A percentile compares a stretch with the other conserved stretches of the same genome.
These are phyloP conservation scores for Arachnopeziza araneosa DNA, from an alignment of 2,329 filamentous ascomycete genomes.

Conservation along the genomic window DNA sequence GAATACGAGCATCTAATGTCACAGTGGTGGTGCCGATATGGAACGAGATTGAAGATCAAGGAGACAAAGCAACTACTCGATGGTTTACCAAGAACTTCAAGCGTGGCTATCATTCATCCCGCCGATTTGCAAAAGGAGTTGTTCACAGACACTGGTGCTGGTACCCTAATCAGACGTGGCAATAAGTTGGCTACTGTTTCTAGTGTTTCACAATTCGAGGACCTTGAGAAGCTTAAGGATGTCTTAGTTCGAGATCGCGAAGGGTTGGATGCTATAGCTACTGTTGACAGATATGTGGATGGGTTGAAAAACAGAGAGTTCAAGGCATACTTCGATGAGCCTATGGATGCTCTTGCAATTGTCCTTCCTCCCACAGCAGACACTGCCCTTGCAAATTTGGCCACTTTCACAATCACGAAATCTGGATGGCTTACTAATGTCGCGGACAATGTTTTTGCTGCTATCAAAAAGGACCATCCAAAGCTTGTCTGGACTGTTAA, in stretches of 20 bases:
- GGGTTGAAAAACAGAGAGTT: constrained; percentile 73
- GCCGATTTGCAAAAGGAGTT: constrained; percentile 94
- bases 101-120: constrained; percentile 95
- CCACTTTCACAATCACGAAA: constrained; percentile 90
- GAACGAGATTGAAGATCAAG: constrained; percentile 92
- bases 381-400: constrained; percentile 70
- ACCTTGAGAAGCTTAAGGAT: constrained; percentile 71
- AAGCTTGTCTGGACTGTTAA: constrained; percentile 95
- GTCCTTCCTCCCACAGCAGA: constrained; percentile 69
- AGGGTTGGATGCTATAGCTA: constrained; percentile 73
- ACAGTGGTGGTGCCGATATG: constrained; percentile 91
- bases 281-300: constrained; percentile 81
- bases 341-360: constrained; percentile 87
- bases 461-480: constrained; percentile 89
- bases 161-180: constrained; percentile 85
- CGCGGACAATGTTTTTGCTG: constrained; percentile 89
- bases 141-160: constrained; percentile 92
- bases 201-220: constrained; percentile 67
- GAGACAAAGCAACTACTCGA: constrained; percentile 93
- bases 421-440: constrained; percentile 92
- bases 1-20: constrained; percentile 91
- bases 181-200: constrained; percentile 78
- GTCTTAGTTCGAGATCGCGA: constrained; percentile 77
- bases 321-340: constrained; percentile 90
- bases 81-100: constrained; percentile 83